A percentile compares a stretch with the other conserved stretches of the same genome.
These are phyloP conservation scores for Panicum hallii DNA, from an alignment of 202 grass and related monocot species.

Conservation along the genomic window DNA sequence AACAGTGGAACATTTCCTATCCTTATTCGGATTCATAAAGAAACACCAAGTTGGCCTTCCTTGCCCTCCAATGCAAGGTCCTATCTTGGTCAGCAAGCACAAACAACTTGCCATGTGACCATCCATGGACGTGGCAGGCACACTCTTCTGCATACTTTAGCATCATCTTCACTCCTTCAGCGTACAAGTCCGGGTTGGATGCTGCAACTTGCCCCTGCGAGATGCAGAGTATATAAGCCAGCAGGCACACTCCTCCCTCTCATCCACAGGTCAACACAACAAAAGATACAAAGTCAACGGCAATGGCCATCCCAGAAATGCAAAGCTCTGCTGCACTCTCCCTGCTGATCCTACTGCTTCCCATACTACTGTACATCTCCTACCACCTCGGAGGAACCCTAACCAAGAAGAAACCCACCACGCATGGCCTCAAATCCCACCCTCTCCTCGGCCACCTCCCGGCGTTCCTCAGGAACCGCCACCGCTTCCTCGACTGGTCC, in stretches of 20 bases:
- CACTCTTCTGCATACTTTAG: neutral
- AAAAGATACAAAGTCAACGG: neutral
- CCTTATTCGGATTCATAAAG: neutral
- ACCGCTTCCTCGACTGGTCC: slow-evolving; percentile 60
- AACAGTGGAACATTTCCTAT: no score
- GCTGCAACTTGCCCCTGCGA: neutral
- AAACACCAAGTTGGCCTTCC: neutral
- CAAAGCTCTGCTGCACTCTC: neutral
- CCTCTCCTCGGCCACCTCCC: slow-evolving; percentile 55
- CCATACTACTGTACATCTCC: neutral
- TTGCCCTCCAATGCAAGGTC: slow-evolving; percentile 11
- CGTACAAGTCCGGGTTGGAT: neutral
- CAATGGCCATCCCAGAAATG: neutral
- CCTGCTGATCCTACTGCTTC: neutral
- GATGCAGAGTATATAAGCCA: slow-evolving; percentile 2
- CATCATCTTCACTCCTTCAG: neutral
- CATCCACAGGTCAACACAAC: slow-evolving; percentile 1
- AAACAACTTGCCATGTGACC: neutral
- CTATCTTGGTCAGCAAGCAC: slow-evolving; percentile 37
- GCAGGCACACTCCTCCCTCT: neutral
- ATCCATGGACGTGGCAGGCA: neutral
- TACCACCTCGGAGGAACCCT: neutral
- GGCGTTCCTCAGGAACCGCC: slow-evolving; percentile 51
- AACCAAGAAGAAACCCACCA: slow-evolving; percentile 40
- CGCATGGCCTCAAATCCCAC: slow-evolving; percentile 48